These are phyloP conservation scores for Zasmidium cellare DNA, from an alignment of 2,329 filamentous ascomycete genomes.

Conservation along the genomic window DNA sequence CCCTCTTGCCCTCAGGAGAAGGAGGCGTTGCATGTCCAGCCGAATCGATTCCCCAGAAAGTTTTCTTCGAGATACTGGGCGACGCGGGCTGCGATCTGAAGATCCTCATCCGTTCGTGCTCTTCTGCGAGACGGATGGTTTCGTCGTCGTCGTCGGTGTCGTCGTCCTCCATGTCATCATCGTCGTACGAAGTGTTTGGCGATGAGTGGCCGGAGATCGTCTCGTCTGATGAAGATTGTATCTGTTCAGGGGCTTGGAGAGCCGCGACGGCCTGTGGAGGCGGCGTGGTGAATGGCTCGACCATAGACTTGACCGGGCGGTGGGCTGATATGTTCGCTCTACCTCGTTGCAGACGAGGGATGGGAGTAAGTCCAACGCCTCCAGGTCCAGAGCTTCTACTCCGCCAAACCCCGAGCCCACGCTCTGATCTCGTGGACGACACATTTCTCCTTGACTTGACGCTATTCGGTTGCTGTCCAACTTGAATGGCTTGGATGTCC, in stretches of 20 bases:
- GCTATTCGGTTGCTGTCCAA: conserved; percentile 2
- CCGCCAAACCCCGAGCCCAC: conserved; percentile 8
- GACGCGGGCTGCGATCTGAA: conserved; percentile 24
- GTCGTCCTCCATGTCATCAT: conserved; percentile 15
- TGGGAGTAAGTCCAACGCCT: background rate
- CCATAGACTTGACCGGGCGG: conserved; percentile 20
- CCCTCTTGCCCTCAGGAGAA: conserved; percentile 15
- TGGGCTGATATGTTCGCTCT: conserved; percentile 5
- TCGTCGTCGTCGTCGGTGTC: conserved; percentile 9
- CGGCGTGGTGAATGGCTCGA: conserved; percentile 3
- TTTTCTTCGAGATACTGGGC: conserved; percentile 23
- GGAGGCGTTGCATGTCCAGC: conserved; percentile 6
- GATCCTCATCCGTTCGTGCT: conserved; percentile 14
- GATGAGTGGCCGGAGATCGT: conserved; percentile 23
- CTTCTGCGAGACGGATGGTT: background rate
- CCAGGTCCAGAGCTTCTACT: conserved; percentile 10
- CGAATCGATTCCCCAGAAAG: conserved; percentile 13
- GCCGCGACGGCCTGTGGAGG: background rate
- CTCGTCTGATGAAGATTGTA: conserved; percentile 23
- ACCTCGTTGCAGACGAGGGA: conserved; percentile 15
- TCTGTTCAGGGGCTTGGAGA: conserved; percentile 2
- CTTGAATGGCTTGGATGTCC: conserved; percentile 11
- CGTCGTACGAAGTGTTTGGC: conserved; percentile 22
- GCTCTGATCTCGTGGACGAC: conserved; percentile 22
- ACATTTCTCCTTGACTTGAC: conserved; percentile 11